Percentiles rank a stretch among this genome's conserved stretches.
Evolutionary conservation across 2,329 filamentous ascomycete genomes (phyloP).

Genomic region (Talaromyces verruculosus): DNA sequence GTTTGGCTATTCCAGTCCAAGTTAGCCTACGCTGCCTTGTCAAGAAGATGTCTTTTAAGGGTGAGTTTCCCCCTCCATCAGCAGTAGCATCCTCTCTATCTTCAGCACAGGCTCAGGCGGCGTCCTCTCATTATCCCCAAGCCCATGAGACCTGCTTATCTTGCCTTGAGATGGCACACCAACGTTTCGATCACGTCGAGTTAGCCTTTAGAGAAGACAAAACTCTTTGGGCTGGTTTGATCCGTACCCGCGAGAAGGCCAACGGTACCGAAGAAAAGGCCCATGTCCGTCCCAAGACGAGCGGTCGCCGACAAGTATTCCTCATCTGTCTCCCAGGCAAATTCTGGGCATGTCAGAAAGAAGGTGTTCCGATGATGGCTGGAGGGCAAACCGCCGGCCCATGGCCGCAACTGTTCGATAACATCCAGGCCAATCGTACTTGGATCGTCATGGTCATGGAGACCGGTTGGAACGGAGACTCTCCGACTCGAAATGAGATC

Average conservation of each 20-base stretch:
- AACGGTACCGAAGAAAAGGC: constrained; percentile 1
- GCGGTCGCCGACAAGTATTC: neutral
- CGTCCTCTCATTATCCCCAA: neutral
- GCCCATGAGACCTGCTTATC: neutral
- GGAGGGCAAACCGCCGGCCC: no score
- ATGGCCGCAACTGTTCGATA: no score
- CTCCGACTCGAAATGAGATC: no score
- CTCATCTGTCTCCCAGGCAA: neutral
- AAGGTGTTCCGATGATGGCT: neutral
- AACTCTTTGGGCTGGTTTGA: neutral
- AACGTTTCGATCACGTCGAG: neutral
- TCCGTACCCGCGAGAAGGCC: neutral
- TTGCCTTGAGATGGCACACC: neutral
- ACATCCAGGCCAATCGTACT: no score
- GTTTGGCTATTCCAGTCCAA: neutral
- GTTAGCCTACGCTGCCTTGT: neutral
- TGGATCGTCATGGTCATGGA: no score
- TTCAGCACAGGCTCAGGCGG: neutral
- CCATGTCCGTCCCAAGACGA: neutral
- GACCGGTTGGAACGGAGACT: no score
- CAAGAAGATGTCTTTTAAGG: neutral
- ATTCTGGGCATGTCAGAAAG: neutral
- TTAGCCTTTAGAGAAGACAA: neutral
- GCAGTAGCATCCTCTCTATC: neutral
- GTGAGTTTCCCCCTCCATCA: neutral